Conservation (phyloP, 495 filamentous ascomycete species). For the Polyplosphaeria fusca region DNA sequence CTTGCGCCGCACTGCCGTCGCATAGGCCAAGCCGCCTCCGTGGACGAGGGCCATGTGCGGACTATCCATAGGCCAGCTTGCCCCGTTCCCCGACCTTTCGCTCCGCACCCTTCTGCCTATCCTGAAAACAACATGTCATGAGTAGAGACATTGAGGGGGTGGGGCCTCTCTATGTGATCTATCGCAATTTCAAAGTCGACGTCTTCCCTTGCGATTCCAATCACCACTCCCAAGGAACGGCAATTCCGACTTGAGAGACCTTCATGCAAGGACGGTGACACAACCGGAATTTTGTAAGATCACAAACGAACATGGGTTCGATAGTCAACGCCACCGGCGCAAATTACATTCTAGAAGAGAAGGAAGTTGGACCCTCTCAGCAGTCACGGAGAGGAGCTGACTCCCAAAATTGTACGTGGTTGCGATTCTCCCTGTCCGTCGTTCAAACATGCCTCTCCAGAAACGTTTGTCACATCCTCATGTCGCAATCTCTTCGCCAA, state of each 20-base stretch:
- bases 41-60: background rate
- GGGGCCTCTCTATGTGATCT: background rate
- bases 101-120: background rate
- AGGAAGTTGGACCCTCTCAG: too few relatives aligned
- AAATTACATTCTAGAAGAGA: too few relatives aligned
- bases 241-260: background rate
- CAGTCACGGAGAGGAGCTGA: too few relatives aligned
- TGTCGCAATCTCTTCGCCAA: too few relatives aligned
- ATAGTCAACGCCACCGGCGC: background rate
- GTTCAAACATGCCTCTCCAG: too few relatives aligned
- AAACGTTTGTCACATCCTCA: too few relatives aligned
- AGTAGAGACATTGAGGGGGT: too few relatives aligned
- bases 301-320: background rate
- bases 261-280: slow-evolving; percentile 3
- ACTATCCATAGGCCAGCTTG: background rate
- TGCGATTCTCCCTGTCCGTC: too few relatives aligned
- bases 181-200: background rate
- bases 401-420: too few relatives aligned
- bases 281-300: background rate
- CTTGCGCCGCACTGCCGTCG: background rate
- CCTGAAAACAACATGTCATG: too few relatives aligned
- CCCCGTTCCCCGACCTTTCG: background rate
- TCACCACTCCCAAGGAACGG: background rate
- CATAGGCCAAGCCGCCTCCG: background rate
- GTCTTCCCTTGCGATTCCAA: background rate